These are phyloP conservation scores for Trichocladium antarcticum DNA, from an alignment of 495 filamentous ascomycete species.

Conservation along the genomic window DNA sequence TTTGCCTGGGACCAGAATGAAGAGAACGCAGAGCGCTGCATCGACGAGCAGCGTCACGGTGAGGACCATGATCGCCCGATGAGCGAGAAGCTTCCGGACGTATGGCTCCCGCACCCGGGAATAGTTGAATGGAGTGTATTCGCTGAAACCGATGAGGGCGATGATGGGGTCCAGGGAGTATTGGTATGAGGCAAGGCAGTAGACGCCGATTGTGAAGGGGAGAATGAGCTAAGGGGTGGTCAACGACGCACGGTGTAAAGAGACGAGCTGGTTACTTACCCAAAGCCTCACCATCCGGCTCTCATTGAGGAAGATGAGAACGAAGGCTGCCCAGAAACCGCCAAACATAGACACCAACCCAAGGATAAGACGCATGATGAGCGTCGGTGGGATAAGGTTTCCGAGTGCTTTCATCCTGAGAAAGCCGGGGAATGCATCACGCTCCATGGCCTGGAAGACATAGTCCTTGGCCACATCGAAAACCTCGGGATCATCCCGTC, in stretches of 20 bases:
- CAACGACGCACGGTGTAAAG: conserved; percentile 11
- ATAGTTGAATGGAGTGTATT: conserved; percentile 91
- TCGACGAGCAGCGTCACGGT: conserved; percentile 61
- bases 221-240: conserved; percentile 58
- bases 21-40: conserved; percentile 64
- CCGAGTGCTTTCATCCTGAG: conserved; percentile 87
- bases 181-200: conserved; percentile 79
- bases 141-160: conserved; percentile 78
- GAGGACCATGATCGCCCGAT: conserved; percentile 68
- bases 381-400: conserved; percentile 80
- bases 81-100: conserved; percentile 68
- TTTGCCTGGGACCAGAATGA: conserved; percentile 88
- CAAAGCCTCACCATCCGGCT: conserved; percentile 63
- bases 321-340: conserved; percentile 87
- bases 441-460: conserved; percentile 98
- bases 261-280: conserved; percentile 42
- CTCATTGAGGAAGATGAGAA: conserved; percentile 80
- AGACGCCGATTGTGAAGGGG: conserved; percentile 85
- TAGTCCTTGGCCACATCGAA: conserved; percentile 98
- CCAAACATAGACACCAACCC: conserved; percentile 82
- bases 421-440: conserved; percentile 95
- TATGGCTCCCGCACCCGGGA: conserved; percentile 77
- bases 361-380: conserved; percentile 69
- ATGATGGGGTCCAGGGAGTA: conserved; percentile 88
- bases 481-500: conserved; percentile 89